Base-by-base conservation (phyloP, 768 basidiomycete species). In the Rhizopogon roseolus region DNA sequence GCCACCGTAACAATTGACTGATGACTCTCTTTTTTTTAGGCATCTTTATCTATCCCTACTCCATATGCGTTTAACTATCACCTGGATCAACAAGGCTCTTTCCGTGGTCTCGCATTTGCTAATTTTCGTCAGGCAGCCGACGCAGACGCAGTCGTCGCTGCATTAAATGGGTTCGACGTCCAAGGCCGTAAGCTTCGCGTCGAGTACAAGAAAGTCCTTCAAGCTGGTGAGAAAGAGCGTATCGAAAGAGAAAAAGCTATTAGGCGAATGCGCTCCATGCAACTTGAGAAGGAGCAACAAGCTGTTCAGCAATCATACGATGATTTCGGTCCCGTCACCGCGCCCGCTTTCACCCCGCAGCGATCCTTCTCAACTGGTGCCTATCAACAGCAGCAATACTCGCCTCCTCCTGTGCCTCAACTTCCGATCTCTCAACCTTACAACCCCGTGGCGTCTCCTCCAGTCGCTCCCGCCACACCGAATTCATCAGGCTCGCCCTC, bases 31-130 rank as follows among this genome's bases (percentile, higher is more conserved):
- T 57, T 54, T 54, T 54, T 54, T 49, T 60, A 95, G 92, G 85
- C 87, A 64, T 95, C 94, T 51, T 75, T 99, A 60, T 81, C 88
- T 41, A 96, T 98, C 66, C 95, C 95, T 55, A 90, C 94, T 13
- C 97, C 97, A 38, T 98, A 98, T 71, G 97, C 97, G 28, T 99
- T 99, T 82, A 99, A 99, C 73, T 99, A 98, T 69, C 97, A 99
- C 70, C 84, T 96, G 65, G 95, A 98, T 72, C 91, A 93, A 62
- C 87, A 90, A 65, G 95, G 95, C 61, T 87, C 92, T 41, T 99
- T 99, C 81, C 88, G 97, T 56, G 97, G 97, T 17, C 73, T 99
- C 50, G 97, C 97, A 11, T 99, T 99, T 70, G 97, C 97, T 66
- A 99, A 99, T 70, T 99, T 98, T 74, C 85, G 95, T 52, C 88